Percentiles rank a stretch among this genome's conserved stretches.
Conservation (phyloP, 2,329 filamentous ascomycete species). For the Ceratocystiopsis sp. region DNA sequence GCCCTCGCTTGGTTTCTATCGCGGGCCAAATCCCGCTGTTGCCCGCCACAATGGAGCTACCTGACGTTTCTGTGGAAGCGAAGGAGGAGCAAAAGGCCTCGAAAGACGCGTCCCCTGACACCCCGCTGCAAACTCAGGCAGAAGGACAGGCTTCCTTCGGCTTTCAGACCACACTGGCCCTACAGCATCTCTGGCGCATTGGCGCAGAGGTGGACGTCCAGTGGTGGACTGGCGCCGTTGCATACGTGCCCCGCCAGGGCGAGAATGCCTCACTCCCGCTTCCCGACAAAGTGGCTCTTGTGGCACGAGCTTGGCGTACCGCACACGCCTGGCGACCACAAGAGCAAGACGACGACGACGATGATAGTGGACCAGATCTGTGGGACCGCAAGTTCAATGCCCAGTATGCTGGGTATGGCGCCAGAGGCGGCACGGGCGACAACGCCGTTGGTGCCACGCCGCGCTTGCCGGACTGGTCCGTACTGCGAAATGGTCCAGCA, state of each 20-base stretch:
- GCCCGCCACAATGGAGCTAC: slow-evolving; percentile 58
- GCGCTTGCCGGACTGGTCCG: slow-evolving; percentile 34
- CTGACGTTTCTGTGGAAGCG: slow-evolving; percentile 10
- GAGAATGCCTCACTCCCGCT: slow-evolving; percentile 5
- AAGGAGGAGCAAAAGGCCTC: neutral
- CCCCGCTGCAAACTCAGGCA: neutral
- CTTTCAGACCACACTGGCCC: slow-evolving; percentile 49
- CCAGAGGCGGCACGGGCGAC: neutral
- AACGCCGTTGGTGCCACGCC: neutral
- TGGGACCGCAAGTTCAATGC: slow-evolving; percentile 50
- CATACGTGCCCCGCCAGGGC: slow-evolving; percentile 42
- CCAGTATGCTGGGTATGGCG: slow-evolving; percentile 24
- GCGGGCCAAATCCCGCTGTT: slow-evolving; percentile 86
- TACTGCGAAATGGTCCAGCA: slow-evolving; percentile 10
- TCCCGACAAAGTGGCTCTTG: slow-evolving; percentile 22
- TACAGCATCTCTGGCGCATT: slow-evolving; percentile 85
- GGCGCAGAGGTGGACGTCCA: slow-evolving; percentile 53
- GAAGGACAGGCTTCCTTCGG: slow-evolving; percentile 14
- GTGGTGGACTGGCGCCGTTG: slow-evolving; percentile 61
- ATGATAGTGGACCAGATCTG: slow-evolving; percentile 37
- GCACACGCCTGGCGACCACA: slow-evolving; percentile 23
- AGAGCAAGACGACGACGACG: slow-evolving; percentile 31
- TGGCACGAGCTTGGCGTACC: slow-evolving; percentile 29
- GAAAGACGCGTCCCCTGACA: no score
- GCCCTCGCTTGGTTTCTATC: slow-evolving; percentile 37